Evolutionary conservation across 345 rosid species (phyloP), one percentile per base, ranked within the genome.

Genomic region (Luvunga scandens): DNA sequence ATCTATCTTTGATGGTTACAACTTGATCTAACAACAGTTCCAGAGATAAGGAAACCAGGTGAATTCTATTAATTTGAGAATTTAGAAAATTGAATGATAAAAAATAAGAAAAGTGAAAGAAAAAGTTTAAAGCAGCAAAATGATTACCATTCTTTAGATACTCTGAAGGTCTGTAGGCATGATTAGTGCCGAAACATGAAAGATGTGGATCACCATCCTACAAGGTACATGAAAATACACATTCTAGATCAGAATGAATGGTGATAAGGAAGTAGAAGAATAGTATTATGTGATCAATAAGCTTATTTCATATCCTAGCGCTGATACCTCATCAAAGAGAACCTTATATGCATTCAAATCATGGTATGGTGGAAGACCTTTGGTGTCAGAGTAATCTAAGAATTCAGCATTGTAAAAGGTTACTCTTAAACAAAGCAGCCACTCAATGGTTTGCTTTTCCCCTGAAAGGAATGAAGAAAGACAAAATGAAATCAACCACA

Each of bases 351-450:
- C 93, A 89, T 97, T 97, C 77, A 97, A 78, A 86, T 97, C 99
- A 84, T 91, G 96, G 88, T 97, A 97, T 72, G 92, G 78, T 9
- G 95, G 92, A 79, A 76, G 95, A 39, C 97, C 98, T 79, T 90
- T 86, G 0, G 86, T 85, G 72, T 88, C 86, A 85, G 93, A 94
- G 86, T 91, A 93, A 86, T 94, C 95, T 78, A 94, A 89, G 77
- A 95, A 97, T 87, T 91, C 97, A 55, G 98, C 97, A 30, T 91
- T 91, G 86, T 85, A 90, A 75, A 81, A 87, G 75, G 97, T 96
- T 72, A 94, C 99, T 87, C 98, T 87, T 77, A 97, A 86, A 75
- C 97, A 93, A 98, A 97, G 90, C 21, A 94, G 93, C 98, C 99
- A 94, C 74, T 88, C 97, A 19, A 94, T 90, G n/a, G 98, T 94